phyloP scores from a whole-genome alignment of 1,284 basidiomycete genomes.

The Moesziomyces parantarcticus region DNA sequence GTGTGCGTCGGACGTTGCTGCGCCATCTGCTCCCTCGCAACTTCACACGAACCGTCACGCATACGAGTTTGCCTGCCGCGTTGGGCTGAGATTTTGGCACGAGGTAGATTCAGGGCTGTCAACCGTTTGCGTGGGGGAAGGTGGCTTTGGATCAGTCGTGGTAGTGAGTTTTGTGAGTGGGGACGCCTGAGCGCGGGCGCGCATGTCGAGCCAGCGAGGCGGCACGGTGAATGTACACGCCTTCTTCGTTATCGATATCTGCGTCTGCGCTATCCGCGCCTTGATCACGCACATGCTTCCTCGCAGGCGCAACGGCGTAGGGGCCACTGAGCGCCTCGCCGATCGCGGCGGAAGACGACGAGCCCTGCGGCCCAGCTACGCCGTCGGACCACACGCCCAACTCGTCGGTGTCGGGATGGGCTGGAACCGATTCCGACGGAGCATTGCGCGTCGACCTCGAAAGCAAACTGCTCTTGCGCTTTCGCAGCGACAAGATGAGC shows the following conservation, averaged over 20 bases:
- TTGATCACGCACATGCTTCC: slow-evolving; percentile 4
- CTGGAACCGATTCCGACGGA: background rate
- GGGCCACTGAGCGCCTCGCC: slow-evolving; percentile 40
- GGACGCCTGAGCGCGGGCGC: too few relatives aligned
- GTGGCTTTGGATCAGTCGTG: too few relatives aligned
- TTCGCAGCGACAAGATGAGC: slow-evolving; percentile 47
- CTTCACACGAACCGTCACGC: too few relatives aligned
- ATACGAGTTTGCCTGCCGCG: too few relatives aligned
- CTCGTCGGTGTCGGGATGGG: background rate
- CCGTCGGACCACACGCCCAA: slow-evolving; percentile 39
- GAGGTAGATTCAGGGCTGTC: too few relatives aligned
- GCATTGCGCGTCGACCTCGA: slow-evolving; percentile 6
- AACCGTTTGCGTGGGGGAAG: too few relatives aligned
- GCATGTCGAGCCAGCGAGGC: background rate
- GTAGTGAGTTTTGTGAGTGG: too few relatives aligned
- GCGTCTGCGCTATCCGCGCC: slow-evolving; percentile 10
- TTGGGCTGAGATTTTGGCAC: too few relatives aligned
- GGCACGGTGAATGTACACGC: slow-evolving; percentile 53
- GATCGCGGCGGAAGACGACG: slow-evolving; percentile 18
- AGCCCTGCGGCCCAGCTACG: slow-evolving; percentile 33
- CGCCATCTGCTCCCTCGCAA: too few relatives aligned
- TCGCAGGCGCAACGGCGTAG: slow-evolving; percentile 28
- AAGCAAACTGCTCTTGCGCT: slow-evolving; percentile 40
- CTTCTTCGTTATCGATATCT: slow-evolving; percentile 38
- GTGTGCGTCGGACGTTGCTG: too few relatives aligned